Conservation (phyloP, 1,139 yeast species). For the Kodamaea suecica region DNA sequence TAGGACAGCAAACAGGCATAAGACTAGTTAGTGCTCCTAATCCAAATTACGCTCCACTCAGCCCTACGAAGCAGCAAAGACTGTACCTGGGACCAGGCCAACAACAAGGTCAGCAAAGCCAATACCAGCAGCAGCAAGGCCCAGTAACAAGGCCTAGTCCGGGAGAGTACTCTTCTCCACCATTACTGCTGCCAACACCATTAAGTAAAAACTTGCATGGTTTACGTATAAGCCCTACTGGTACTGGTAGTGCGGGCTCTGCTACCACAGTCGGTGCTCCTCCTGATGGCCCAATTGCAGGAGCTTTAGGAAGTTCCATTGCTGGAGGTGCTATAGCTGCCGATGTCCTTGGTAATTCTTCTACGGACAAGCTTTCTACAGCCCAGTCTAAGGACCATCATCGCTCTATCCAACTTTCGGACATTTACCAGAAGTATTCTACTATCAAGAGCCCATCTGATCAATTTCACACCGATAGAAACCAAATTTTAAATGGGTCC, state of each 20-base stretch:
- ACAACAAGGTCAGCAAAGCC: background rate
- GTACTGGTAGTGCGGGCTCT: background rate
- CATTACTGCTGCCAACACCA: background rate
- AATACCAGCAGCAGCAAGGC: no score
- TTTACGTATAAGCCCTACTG: slow-evolving; percentile 9
- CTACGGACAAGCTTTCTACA: slow-evolving; percentile 2
- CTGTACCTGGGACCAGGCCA: slow-evolving; percentile 2
- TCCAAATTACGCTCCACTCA: slow-evolving; percentile 1
- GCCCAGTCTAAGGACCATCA: slow-evolving; percentile 18
- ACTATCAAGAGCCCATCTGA: slow-evolving; percentile 44
- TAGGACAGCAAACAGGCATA: background rate
- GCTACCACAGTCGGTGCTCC: background rate
- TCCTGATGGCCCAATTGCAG: no score
- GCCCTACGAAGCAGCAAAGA: background rate
- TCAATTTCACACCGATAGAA: slow-evolving; percentile 28
- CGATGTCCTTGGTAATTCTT: background rate
- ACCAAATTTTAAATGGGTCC: slow-evolving; percentile 36
- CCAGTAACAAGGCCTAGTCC: background rate
- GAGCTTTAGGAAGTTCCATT: background rate
- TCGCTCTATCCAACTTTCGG: slow-evolving; percentile 41
- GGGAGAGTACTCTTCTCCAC: background rate
- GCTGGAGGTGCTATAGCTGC: background rate
- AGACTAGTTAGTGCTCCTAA: slow-evolving; percentile 2
- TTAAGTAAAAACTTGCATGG: background rate
- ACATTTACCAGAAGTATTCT: slow-evolving; percentile 45